Evolutionary conservation across 768 basidiomycete genomes (phyloP).

Genomic region (Podaxis sp.): DNA sequence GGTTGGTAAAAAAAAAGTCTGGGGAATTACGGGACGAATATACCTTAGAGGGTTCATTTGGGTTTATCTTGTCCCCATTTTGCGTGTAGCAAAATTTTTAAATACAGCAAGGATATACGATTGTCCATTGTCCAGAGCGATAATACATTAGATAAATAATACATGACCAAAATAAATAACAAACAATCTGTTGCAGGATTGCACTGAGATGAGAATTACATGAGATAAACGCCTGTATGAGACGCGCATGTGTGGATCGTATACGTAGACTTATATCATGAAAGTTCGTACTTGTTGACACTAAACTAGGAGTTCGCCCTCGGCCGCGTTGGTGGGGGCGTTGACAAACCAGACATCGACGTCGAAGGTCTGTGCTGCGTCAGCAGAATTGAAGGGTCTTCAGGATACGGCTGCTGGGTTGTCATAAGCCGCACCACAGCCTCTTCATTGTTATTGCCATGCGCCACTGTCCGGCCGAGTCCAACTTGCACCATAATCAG

Average conservation of each 20-base stretch:
- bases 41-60: no score
- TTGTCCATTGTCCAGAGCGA: no score
- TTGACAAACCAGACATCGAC: neutral
- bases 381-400: neutral
- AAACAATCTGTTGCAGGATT: no score
- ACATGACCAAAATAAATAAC: no score
- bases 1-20: neutral
- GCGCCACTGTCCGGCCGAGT: conserved; percentile 23
- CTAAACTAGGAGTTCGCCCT: neutral
- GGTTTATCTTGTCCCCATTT: no score
- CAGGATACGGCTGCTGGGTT: neutral
- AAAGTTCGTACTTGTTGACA: neutral
- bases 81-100: no score
- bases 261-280: neutral
- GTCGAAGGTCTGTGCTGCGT: neutral
- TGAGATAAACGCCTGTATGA: no score
- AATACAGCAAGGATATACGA: no score
- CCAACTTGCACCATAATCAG: conserved; percentile 35
- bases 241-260: no score
- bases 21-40: no score
- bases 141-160: no score
- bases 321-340: neutral
- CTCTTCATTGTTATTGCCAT: neutral
- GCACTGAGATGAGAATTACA: no score
- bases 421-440: neutral